Percentiles rank a stretch among this genome's conserved stretches.
phyloP scores from a whole-genome alignment of 2,329 filamentous ascomycete species.

The Nannizziopsis arthrosporioides region DNA sequence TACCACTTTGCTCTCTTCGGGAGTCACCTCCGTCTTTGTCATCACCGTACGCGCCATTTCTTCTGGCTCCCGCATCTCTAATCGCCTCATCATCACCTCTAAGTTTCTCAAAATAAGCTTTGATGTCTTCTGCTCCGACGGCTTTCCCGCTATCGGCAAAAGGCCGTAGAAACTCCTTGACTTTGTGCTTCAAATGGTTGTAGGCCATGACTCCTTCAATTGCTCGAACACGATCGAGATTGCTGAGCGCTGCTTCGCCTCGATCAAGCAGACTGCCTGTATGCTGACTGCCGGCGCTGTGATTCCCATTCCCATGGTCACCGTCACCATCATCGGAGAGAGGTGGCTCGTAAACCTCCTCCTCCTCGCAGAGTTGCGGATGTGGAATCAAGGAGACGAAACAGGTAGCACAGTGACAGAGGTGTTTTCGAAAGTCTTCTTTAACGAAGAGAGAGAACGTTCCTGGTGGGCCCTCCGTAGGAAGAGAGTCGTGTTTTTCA shows the following conservation, averaged over 20 bases:
- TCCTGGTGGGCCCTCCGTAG: slow-evolving; percentile 40
- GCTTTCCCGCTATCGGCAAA: slow-evolving; percentile 84
- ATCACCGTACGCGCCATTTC: slow-evolving; percentile 19
- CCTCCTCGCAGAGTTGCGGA: slow-evolving; percentile 79
- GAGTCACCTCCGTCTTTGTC: slow-evolving; percentile 25
- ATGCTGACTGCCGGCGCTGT: slow-evolving; percentile 46
- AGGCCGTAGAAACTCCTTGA: slow-evolving; percentile 88
- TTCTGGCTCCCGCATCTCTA: slow-evolving; percentile 24
- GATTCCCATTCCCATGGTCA: slow-evolving; percentile 38
- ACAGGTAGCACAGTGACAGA: slow-evolving; percentile 76
- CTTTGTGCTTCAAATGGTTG: slow-evolving; percentile 86
- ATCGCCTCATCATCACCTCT: slow-evolving; percentile 66
- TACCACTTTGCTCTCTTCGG: slow-evolving; percentile 32
- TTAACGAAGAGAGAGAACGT: slow-evolving; percentile 74
- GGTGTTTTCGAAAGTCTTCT: slow-evolving; percentile 61
- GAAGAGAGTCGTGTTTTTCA: slow-evolving; percentile 54
- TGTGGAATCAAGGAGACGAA: slow-evolving; percentile 60
- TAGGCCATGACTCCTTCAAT: slow-evolving; percentile 98
- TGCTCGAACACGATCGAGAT: slow-evolving; percentile 81
- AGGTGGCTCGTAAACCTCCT: slow-evolving; percentile 87
- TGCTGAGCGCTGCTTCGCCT: slow-evolving; percentile 82
- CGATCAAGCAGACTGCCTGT: slow-evolving; percentile 79
- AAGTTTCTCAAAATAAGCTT: slow-evolving; percentile 87
- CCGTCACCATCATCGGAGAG: slow-evolving; percentile 56
- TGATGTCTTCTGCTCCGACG: slow-evolving; percentile 91